Evolutionary conservation across 2,329 filamentous ascomycete genomes (phyloP).

Genomic region (Ophiosphaerella korrae): DNA sequence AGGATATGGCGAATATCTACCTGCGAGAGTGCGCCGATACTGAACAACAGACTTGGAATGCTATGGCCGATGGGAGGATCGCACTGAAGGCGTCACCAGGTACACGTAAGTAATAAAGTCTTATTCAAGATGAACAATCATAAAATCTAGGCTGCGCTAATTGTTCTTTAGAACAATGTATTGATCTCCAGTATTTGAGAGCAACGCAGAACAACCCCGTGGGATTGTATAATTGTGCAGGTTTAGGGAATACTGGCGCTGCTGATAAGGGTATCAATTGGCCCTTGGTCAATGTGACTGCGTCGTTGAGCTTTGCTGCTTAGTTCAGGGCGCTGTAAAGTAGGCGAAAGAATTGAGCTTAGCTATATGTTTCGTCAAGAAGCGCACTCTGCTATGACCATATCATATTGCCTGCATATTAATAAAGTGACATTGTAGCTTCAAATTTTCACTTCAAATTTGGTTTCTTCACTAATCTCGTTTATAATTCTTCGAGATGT

Average conservation of each 20-base stretch:
- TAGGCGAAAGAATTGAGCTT: too few relatives aligned
- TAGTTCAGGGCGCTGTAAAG: neutral
- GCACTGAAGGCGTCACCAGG: conserved; percentile 21
- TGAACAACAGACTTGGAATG: conserved; percentile 33
- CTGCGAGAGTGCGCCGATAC: conserved; percentile 30
- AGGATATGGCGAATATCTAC: conserved; percentile 38
- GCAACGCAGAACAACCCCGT: conserved; percentile 40
- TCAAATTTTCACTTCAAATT: too few relatives aligned
- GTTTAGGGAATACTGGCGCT: conserved; percentile 35
- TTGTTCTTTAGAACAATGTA: conserved; percentile 27
- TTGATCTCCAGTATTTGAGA: conserved; percentile 39
- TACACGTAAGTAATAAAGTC: conserved; percentile 17
- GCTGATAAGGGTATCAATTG: conserved; percentile 43
- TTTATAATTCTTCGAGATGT: too few relatives aligned
- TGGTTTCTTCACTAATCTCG: too few relatives aligned
- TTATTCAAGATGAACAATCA: neutral
- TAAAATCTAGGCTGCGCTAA: neutral
- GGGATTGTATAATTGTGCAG: conserved; percentile 39
- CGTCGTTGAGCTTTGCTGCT: neutral
- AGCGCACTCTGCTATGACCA: too few relatives aligned
- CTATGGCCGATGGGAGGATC: conserved; percentile 37
- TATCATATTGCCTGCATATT: too few relatives aligned
- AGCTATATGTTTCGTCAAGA: too few relatives aligned
- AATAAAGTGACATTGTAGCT: too few relatives aligned
- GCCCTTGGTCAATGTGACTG: conserved; percentile 33